Conservation (phyloP, 2,329 filamentous ascomycete genomes). For the Ascosphaera apis region DNA sequence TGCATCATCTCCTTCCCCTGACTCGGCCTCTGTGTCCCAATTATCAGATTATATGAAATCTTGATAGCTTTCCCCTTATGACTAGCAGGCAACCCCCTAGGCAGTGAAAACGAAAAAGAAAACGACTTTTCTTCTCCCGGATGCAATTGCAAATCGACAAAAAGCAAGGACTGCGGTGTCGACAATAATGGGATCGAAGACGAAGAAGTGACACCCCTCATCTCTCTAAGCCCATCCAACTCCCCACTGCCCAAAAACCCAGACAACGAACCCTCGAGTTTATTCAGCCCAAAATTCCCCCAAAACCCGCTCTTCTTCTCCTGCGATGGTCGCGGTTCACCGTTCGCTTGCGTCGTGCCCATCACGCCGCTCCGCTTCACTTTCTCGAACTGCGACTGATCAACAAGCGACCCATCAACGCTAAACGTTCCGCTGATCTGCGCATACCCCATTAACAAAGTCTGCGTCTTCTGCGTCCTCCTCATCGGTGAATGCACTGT, state of each 20-base stretch:
- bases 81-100: constrained; percentile 70
- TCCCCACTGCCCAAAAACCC: constrained; percentile 71
- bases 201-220: constrained; percentile 68
- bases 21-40: constrained; percentile 73
- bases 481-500: too few relatives aligned
- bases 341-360: constrained; percentile 56
- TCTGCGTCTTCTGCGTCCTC: constrained; percentile 26
- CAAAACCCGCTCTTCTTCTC: constrained; percentile 46
- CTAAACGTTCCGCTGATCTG: constrained; percentile 84
- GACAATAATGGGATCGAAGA: constrained; percentile 79
- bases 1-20: constrained; percentile 50
- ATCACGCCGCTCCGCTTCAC: constrained; percentile 87
- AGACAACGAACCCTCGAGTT: constrained; percentile 65
- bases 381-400: constrained; percentile 75
- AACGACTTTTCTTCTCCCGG: constrained; percentile 78
- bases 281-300: constrained; percentile 67
- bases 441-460: constrained; percentile 93
- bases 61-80: constrained; percentile 88
- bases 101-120: constrained; percentile 67
- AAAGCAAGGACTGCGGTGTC: constrained; percentile 84
- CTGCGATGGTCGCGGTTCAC: constrained; percentile 37
- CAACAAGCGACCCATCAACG: constrained; percentile 74
- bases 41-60: constrained; percentile 70
- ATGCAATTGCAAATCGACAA: constrained; percentile 70
- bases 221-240: constrained; percentile 82